Evolutionary conservation across 345 rosid species (phyloP).

Genomic region (Brassica cretica): DNA sequence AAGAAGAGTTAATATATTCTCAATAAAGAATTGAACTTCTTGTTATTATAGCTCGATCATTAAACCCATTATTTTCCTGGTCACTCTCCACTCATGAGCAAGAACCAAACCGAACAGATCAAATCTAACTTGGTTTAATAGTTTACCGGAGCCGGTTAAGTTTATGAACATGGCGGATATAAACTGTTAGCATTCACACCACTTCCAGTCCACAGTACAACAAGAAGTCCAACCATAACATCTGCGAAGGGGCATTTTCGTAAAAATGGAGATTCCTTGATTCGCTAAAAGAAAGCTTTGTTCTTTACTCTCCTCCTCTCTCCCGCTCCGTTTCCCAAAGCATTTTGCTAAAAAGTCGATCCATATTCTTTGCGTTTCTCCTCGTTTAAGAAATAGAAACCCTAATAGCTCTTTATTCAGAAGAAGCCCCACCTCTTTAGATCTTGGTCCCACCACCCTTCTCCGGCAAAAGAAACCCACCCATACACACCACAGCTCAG

Average conservation of each 20-base stretch:
- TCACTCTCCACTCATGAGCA: no score
- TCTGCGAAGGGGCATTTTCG: background rate
- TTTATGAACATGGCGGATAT: background rate
- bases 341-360: background rate
- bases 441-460: background rate
- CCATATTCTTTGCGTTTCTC: background rate
- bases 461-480: background rate
- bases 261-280: background rate
- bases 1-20: no score
- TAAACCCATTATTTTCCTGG: no score
- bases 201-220: background rate
- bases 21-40: background rate
- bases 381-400: background rate
- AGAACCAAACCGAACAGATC: background rate
- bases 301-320: background rate
- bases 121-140: background rate
- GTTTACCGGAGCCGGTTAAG: background rate
- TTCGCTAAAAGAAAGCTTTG: background rate
- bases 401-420: constrained; percentile 4
- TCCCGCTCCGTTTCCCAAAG: constrained; percentile 23
- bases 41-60: no score
- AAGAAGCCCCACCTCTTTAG: constrained; percentile 17
- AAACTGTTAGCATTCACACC: background rate
- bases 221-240: background rate
- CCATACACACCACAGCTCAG: background rate